phyloP scores from a whole-genome alignment of 768 basidiomycete species.

The Pulveroboletus ravenelii region DNA sequence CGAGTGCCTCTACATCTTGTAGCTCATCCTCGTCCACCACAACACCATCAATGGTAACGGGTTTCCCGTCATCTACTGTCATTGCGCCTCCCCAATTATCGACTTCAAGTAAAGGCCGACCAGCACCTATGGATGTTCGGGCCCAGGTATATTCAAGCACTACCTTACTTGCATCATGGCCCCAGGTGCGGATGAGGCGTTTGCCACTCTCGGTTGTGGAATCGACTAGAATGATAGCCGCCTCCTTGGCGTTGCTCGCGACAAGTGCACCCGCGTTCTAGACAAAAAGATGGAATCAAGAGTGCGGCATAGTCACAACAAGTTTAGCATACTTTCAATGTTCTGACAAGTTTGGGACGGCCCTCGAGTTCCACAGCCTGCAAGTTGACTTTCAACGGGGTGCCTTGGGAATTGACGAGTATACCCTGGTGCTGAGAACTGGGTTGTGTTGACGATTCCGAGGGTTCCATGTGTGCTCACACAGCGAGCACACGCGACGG shows the following conservation, averaged over 20 bases:
- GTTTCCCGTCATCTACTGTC: constrained; percentile 31
- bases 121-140: constrained; percentile 38
- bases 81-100: constrained; percentile 51
- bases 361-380: constrained; percentile 49
- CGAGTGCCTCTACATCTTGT: constrained; percentile 34
- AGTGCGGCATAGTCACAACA: background rate
- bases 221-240: constrained; percentile 59
- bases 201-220: constrained; percentile 46
- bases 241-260: constrained; percentile 45
- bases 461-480: constrained; percentile 18
- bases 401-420: constrained; percentile 39
- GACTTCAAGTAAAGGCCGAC: constrained; percentile 39
- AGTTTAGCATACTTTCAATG: constrained; percentile 38
- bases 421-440: constrained; percentile 20
- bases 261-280: constrained; percentile 56
- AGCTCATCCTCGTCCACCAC: constrained; percentile 35
- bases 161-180: constrained; percentile 41
- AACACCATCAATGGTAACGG: constrained; percentile 31
- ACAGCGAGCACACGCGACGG: background rate
- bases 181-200: constrained; percentile 57
- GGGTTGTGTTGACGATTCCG: constrained; percentile 14
- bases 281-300: constrained; percentile 7
- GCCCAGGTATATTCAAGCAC: constrained; percentile 56
- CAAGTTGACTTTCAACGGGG: constrained; percentile 48
- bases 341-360: constrained; percentile 50